phyloP scores from a whole-genome alignment of 768 basidiomycete species.

The Pleurotus tuber-regium region DNA sequence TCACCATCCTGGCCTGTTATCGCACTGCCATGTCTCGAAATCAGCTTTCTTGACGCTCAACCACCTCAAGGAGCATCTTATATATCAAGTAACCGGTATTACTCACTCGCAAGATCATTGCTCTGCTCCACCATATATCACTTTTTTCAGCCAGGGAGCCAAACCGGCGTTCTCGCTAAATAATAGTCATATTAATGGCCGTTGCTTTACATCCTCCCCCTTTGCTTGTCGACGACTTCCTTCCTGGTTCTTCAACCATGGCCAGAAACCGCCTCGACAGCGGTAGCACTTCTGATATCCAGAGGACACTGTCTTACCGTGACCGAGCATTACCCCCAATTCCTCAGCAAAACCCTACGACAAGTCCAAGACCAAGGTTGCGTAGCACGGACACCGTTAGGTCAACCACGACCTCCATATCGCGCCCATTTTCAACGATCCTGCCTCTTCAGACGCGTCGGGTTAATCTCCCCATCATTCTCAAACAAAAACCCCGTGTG shows the following conservation, averaged over 20 bases:
- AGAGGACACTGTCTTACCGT: neutral
- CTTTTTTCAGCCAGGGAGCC: too few relatives aligned
- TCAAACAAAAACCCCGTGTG: slow-evolving; percentile 18
- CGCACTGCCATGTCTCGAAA: neutral
- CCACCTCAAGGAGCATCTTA: too few relatives aligned
- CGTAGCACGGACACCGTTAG: neutral
- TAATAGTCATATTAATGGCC: slow-evolving; percentile 6
- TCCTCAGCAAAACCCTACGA: neutral
- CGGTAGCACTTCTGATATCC: neutral
- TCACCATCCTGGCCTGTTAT: neutral
- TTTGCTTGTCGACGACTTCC: neutral
- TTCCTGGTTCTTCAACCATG: neutral
- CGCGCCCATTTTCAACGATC: slow-evolving; percentile 18
- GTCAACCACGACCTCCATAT: slow-evolving; percentile 12
- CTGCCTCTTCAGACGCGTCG: slow-evolving; percentile 2
- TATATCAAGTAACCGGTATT: too few relatives aligned
- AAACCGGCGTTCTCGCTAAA: too few relatives aligned
- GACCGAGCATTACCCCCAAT: slow-evolving; percentile 4
- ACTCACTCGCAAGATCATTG: too few relatives aligned
- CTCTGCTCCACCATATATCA: too few relatives aligned
- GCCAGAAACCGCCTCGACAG: slow-evolving; percentile 3
- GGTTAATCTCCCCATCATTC: slow-evolving; percentile 9
- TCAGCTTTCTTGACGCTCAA: too few relatives aligned
- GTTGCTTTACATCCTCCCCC: neutral
- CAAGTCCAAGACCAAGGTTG: neutral